Evolutionary conservation across 75 land plant species (phyloP).

Genomic region (Ceratopteris richardii): DNA sequence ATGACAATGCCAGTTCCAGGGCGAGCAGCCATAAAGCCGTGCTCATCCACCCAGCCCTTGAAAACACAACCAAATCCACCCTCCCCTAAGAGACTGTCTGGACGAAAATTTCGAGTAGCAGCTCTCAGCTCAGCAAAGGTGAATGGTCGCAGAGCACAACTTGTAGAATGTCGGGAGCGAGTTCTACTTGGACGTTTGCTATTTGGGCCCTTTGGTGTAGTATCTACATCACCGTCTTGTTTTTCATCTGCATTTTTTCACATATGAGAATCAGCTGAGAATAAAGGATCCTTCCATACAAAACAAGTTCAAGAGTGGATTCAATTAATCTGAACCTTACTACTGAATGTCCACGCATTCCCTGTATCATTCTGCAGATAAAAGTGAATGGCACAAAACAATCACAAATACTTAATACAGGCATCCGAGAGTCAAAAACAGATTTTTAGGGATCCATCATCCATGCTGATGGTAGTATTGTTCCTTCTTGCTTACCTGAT

Average conservation of each 20-base stretch:
- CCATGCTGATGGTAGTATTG: too few relatives aligned
- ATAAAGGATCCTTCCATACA: too few relatives aligned
- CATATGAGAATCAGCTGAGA: background rate
- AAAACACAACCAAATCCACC: constrained; percentile 51
- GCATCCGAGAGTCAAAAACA: too few relatives aligned
- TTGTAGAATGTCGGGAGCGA: constrained; percentile 18
- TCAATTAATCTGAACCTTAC: too few relatives aligned
- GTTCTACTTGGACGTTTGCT: background rate
- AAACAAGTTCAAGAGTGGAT: too few relatives aligned
- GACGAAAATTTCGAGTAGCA: constrained; percentile 36
- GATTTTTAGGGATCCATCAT: too few relatives aligned
- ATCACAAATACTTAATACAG: too few relatives aligned
- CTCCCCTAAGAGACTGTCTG: constrained; percentile 34
- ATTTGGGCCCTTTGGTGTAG: background rate
- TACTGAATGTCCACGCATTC: too few relatives aligned
- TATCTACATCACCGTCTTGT: background rate
- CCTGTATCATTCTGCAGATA: too few relatives aligned
- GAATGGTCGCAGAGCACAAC: constrained; percentile 16
- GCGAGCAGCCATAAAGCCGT: constrained; percentile 24
- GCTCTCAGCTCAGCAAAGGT: constrained; percentile 34
- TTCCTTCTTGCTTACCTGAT: too few relatives aligned
- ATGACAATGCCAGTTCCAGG: constrained; percentile 24
- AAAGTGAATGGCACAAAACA: too few relatives aligned
- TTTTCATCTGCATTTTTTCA: background rate
- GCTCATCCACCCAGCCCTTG: constrained; percentile 46